Evolutionary conservation across 1,284 basidiomycete species (phyloP), one percentile per base, ranked within the genome.

Genomic region (Chalciporus piperatoides): DNA sequence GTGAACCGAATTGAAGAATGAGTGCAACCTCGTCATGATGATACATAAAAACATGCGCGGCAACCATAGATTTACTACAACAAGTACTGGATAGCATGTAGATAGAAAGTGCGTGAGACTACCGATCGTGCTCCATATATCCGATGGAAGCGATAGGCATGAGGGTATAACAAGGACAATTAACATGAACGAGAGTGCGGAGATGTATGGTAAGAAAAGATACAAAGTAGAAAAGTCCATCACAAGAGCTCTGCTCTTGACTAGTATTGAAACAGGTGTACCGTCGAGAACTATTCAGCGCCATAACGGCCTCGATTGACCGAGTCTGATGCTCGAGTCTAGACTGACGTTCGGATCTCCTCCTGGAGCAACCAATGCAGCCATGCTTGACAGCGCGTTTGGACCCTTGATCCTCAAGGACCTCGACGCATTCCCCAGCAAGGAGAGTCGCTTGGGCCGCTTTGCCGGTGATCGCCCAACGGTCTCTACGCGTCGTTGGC

Each of bases 401-500:
- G 64, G 41, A 32, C 56, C 59, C 49, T 59, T 67, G 43, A 55
- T 46, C 37, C 67, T 64, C 52, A 67, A 49, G 21, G 66, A 64
- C 32, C 54, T 62, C 7, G 67, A 61, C 4, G 51, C 23, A 44
- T 60, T 68, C 39, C 58, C 67, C 35, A 79, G 64, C 53, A 87
- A 60, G 5, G 85, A 88, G 53, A 80, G 59, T 52, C 86, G 71
- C 68, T 82, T 86, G 39, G 72, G 59, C 49, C 82, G 73, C 65
- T 86, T 88, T 51, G 73, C 76, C 27, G 86, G 86, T 40, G 78
- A 79, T 56, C 79, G 80, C 14, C 67, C 68, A 38, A 78, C 42
- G 36, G 33, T 48, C 46, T 80, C 59, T 9, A 74, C 62, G 6
- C 79, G 71, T 45, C 77, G 65, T 36, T 73, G 62, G 33, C 64